phyloP scores from a whole-genome alignment of 2,329 filamentous ascomycete species.

The Cercospora canescens region DNA sequence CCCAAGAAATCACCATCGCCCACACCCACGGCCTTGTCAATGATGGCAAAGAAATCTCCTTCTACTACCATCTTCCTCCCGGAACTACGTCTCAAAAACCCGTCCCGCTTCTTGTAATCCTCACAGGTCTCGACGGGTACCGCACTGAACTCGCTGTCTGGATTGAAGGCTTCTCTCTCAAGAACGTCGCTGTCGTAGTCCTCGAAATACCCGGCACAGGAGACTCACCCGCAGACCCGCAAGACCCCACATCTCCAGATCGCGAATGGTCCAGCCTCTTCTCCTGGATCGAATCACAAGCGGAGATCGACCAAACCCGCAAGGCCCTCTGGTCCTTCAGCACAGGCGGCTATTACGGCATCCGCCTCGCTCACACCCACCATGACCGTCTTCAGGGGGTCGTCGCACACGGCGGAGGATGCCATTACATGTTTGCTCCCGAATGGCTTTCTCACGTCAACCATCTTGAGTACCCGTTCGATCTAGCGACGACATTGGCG shows the following conservation, averaged over 20 bases:
- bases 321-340: conserved; percentile 58
- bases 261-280: conserved; percentile 56
- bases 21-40: conserved; percentile 52
- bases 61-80: conserved; percentile 64
- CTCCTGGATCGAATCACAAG: conserved; percentile 53
- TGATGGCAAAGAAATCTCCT: conserved; percentile 60
- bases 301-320: conserved; percentile 49
- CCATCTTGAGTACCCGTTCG: conserved; percentile 61
- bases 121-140: conserved; percentile 62
- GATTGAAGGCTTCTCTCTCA: conserved; percentile 52
- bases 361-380: conserved; percentile 60
- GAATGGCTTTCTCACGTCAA: conserved; percentile 58
- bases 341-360: conserved; percentile 61
- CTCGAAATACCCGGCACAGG: conserved; percentile 61
- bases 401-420: conserved; percentile 57
- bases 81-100: conserved; percentile 44
- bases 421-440: conserved; percentile 59
- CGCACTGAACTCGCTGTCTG: conserved; percentile 57
- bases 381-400: conserved; percentile 51
- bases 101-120: conserved; percentile 55
- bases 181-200: conserved; percentile 52
- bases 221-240: conserved; percentile 53
- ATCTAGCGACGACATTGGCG: conserved; percentile 52
- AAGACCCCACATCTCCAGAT: conserved; percentile 52
- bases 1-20: conserved; percentile 63